A percentile compares a stretch with the other conserved stretches of the same genome.
phyloP scores from a whole-genome alignment of 2,329 filamentous ascomycete species.

The Periconia sp. region DNA sequence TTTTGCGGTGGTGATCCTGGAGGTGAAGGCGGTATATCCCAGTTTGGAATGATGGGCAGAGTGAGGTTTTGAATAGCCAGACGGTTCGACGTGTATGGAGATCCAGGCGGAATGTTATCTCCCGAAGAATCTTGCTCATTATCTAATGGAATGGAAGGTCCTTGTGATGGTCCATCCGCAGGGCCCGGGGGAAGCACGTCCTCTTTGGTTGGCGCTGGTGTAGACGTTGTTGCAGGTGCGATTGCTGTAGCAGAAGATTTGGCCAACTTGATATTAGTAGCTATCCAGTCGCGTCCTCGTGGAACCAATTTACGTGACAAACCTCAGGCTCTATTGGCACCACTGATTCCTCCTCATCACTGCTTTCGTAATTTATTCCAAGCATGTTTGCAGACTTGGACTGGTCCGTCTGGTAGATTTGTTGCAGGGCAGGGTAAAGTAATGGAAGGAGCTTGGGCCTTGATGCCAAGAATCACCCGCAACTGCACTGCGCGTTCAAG shows the following conservation, averaged over 20 bases:
- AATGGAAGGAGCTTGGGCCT: slow-evolving; percentile 34
- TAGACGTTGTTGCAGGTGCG: slow-evolving; percentile 13
- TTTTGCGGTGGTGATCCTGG: slow-evolving; percentile 54
- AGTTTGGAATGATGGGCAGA: slow-evolving; percentile 69
- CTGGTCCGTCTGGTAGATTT: background rate
- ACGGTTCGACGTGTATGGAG: slow-evolving; percentile 69
- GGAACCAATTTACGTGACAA: slow-evolving; percentile 29
- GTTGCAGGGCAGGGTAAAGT: slow-evolving; percentile 4
- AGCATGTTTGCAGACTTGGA: slow-evolving; percentile 34
- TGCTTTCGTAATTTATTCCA: slow-evolving; percentile 48
- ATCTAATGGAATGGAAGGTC: slow-evolving; percentile 26
- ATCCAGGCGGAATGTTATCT: slow-evolving; percentile 44
- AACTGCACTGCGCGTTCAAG: slow-evolving; percentile 22
- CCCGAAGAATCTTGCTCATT: slow-evolving; percentile 14
- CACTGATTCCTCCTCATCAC: slow-evolving; percentile 49
- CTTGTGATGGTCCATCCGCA: slow-evolving; percentile 29
- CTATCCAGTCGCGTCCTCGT: slow-evolving; percentile 45
- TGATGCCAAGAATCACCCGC: slow-evolving; percentile 13
- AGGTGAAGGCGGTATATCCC: slow-evolving; percentile 74
- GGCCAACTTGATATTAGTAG: slow-evolving; percentile 49
- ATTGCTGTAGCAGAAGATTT: slow-evolving; percentile 15
- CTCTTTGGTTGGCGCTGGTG: slow-evolving; percentile 10
- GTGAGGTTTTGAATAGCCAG: slow-evolving; percentile 71
- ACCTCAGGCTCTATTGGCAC: slow-evolving; percentile 40
- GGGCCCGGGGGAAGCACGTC: slow-evolving; percentile 10